These are phyloP conservation scores for Sergeia podlipaevii DNA, from an alignment of 208 protist genomes.

Conservation along the genomic window DNA sequence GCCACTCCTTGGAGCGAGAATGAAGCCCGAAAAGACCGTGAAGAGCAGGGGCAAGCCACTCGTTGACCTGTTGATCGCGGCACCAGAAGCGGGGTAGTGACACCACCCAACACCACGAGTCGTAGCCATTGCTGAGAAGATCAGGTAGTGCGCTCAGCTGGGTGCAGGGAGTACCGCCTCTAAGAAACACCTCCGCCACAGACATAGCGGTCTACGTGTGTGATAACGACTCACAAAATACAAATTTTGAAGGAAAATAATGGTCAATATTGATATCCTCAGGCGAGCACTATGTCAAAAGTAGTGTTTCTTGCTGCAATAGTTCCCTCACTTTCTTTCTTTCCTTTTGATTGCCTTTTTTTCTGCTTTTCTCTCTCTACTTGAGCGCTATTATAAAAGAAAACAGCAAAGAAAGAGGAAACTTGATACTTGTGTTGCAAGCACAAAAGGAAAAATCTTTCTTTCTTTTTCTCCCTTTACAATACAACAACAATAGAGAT, in stretches of 20 bases:
- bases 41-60: conserved; percentile 22
- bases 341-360: too few relatives aligned
- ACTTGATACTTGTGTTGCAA: too few relatives aligned
- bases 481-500: too few relatives aligned
- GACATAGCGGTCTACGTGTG: conserved; percentile 1
- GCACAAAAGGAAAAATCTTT: too few relatives aligned
- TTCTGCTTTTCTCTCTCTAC: too few relatives aligned
- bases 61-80: conserved; percentile 15
- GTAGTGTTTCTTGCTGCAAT: too few relatives aligned
- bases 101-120: conserved; percentile 19
- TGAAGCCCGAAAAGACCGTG: conserved; percentile 19
- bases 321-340: too few relatives aligned
- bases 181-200: conserved; percentile 8
- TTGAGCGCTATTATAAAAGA: too few relatives aligned
- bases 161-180: conserved; percentile 5
- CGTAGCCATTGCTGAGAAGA: conserved; percentile 7
- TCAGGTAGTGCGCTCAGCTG: neutral
- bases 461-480: too few relatives aligned
- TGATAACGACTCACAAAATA: neutral
- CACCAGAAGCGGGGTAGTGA: conserved; percentile 31
- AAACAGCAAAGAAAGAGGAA: too few relatives aligned
- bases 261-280: too few relatives aligned
- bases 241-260: neutral
- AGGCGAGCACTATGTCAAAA: too few relatives aligned
- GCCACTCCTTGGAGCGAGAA: conserved; percentile 9